A percentile compares a stretch with the other conserved stretches of the same genome.
phyloP scores from a whole-genome alignment of 371 early-diverging fungal species.

The Apophysomyces trapeziformis region DNA sequence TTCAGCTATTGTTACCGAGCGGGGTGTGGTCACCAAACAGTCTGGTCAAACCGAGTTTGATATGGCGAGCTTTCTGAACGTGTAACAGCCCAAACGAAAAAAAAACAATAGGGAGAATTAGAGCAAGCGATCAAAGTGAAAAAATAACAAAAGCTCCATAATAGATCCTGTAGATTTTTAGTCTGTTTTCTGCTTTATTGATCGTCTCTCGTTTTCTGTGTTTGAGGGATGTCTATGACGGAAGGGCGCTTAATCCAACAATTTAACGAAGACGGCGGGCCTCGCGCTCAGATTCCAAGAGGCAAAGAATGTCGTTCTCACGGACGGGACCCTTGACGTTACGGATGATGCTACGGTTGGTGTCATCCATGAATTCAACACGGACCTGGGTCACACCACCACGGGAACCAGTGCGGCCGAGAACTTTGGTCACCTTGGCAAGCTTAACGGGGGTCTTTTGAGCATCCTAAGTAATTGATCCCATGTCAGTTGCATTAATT shows the following conservation, averaged over 20 bases:
- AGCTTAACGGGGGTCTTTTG: slow-evolving; percentile 86
- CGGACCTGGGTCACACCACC: slow-evolving; percentile 99
- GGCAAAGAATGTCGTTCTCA: slow-evolving; percentile 95
- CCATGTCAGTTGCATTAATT: slow-evolving; percentile 5
- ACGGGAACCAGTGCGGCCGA: slow-evolving; percentile 99
- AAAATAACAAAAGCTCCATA: no score
- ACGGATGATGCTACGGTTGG: slow-evolving; percentile 95
- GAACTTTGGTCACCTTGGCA: slow-evolving; percentile 94
- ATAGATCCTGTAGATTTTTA: not conserved
- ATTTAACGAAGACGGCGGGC: slow-evolving; percentile 97
- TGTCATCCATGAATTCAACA: slow-evolving; percentile 97
- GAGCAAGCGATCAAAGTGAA: no score
- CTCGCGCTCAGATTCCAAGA: slow-evolving; percentile 99
- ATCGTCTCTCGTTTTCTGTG: not conserved
- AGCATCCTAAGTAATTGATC: slow-evolving; percentile 50
- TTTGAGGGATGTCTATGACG: not conserved
- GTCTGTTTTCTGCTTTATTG: not conserved
- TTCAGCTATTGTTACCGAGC: slow-evolving; percentile 93
- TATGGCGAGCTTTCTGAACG: slow-evolving; percentile 51
- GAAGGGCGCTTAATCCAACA: not conserved
- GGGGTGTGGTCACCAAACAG: slow-evolving; percentile 79
- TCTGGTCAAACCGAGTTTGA: slow-evolving; percentile 61
- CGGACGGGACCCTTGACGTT: slow-evolving; percentile 99
- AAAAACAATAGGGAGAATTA: not conserved
- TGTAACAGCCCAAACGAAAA: not conserved